These are phyloP conservation scores for Tanacetum coccineum DNA, from an alignment of 129 eudicot species.

Conservation along the genomic window DNA sequence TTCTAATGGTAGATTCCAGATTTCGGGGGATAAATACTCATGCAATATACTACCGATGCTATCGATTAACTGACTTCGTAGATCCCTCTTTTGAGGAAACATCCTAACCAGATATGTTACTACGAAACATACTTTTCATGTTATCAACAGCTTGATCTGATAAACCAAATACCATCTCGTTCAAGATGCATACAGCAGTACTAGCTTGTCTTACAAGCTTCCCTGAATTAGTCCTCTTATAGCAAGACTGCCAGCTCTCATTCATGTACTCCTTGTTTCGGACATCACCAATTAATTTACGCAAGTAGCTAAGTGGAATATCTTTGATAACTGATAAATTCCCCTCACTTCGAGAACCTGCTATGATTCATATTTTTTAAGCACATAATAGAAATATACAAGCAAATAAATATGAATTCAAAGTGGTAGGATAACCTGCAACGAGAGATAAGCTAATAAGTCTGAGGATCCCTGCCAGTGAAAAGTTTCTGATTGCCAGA, in stretches of 20 bases:
- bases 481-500: constrained; percentile 68
- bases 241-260: constrained; percentile 91
- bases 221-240: constrained; percentile 64
- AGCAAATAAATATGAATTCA: background rate
- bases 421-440: constrained; percentile 46
- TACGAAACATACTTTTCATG: constrained; percentile 41
- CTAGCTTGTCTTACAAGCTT: constrained; percentile 86
- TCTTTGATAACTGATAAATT: constrained; percentile 62
- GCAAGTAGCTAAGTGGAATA: constrained; percentile 74
- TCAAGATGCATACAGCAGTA: constrained; percentile 80
- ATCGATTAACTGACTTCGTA: constrained; percentile 52
- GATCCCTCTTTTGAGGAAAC: constrained; percentile 24
- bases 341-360: constrained; percentile 59
- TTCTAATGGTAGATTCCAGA: constrained; percentile 85
- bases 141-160: constrained; percentile 60
- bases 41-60: constrained; percentile 82
- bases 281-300: constrained; percentile 65
- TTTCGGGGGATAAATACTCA: constrained; percentile 80
- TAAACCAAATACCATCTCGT: constrained; percentile 84
- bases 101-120: constrained; percentile 38
- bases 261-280: constrained; percentile 53
- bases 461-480: constrained; percentile 73
- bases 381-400: constrained; percentile 11
- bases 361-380: constrained; percentile 14
- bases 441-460: constrained; percentile 70